phyloP scores from a whole-genome alignment of 139 green algal genomes.

The Nannochloris sp. region DNA sequence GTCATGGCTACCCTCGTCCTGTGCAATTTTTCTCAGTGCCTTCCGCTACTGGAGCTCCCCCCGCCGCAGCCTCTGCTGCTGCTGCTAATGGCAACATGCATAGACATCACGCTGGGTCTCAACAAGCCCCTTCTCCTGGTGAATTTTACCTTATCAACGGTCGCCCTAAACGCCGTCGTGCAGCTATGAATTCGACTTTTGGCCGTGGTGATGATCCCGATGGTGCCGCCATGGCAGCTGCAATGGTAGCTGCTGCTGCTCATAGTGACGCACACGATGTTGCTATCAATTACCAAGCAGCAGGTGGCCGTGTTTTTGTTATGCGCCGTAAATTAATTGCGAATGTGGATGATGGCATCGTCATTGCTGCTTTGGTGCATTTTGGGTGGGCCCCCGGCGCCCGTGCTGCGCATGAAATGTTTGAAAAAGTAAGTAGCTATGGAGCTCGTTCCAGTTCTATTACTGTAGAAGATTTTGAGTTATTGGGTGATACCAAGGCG shows the following conservation, averaged over 20 bases:
- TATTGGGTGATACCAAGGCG: constrained; percentile 22
- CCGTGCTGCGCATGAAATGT: constrained; percentile 22
- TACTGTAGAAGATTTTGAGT: constrained; percentile 26
- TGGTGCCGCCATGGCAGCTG: not conserved
- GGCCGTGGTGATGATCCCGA: not conserved
- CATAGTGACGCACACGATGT: not conserved
- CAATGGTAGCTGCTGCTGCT: not conserved
- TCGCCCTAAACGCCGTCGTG: constrained; percentile 21
- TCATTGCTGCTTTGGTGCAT: constrained; percentile 15
- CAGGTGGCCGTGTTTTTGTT: constrained; percentile 18
- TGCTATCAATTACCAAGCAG: constrained; percentile 25
- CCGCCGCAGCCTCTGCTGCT: not conserved
- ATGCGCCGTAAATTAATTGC: constrained; percentile 21
- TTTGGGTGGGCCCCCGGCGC: constrained; percentile 25
- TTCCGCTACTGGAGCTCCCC: not conserved
- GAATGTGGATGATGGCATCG: not conserved
- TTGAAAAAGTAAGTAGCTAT: constrained; percentile 9
- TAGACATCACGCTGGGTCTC: not conserved
- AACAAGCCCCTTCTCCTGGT: not conserved
- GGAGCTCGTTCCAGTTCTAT: not conserved
- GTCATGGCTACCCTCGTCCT: constrained; percentile 24
- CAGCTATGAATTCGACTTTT: not conserved
- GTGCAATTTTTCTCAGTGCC: constrained; percentile 21
- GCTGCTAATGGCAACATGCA: not conserved
- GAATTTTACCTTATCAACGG: constrained; percentile 33